Evolutionary conservation across 306 rosid species (phyloP).

Genomic region (Pyrus pyrifolia): DNA sequence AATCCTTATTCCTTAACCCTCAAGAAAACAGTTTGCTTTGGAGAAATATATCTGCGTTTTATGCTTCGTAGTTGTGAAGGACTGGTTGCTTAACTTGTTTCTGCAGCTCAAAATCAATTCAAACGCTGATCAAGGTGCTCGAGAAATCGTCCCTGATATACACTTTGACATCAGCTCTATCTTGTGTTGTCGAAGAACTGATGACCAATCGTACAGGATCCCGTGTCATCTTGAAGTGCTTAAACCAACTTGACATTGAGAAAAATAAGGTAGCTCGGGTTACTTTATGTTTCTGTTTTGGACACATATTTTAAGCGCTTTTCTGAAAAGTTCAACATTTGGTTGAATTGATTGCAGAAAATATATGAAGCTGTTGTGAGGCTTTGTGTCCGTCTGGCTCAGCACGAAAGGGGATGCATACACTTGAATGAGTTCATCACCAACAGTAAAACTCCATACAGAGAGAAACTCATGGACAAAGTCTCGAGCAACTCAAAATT

Average conservation of each 20-base stretch:
- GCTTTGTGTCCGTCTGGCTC: constrained; percentile 6
- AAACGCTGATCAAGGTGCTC: constrained; percentile 15
- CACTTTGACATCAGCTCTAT: neutral
- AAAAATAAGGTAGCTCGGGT: constrained; percentile 11
- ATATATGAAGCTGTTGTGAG: neutral
- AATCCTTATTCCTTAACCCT: neutral
- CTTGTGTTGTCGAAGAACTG: neutral
- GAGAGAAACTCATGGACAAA: neutral
- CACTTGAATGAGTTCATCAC: constrained; percentile 16
- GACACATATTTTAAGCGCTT: neutral
- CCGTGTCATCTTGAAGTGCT: constrained; percentile 9
- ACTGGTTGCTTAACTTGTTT: neutral
- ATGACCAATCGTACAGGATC: constrained; percentile 9
- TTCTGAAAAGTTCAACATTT: neutral
- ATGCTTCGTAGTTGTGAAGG: neutral
- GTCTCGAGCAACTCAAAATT: constrained; percentile 6
- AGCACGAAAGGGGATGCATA: constrained; percentile 19
- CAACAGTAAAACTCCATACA: constrained; percentile 2
- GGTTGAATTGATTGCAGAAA: neutral
- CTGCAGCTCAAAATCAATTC: constrained; percentile 13
- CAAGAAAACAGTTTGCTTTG: neutral
- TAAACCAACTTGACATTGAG: neutral
- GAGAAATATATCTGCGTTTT: neutral
- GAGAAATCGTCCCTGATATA: neutral
- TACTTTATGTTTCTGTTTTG: neutral